Evolutionary conservation across 192 early-diverging fungal species (phyloP).

Genomic region (Rhizophagus clarus): DNA sequence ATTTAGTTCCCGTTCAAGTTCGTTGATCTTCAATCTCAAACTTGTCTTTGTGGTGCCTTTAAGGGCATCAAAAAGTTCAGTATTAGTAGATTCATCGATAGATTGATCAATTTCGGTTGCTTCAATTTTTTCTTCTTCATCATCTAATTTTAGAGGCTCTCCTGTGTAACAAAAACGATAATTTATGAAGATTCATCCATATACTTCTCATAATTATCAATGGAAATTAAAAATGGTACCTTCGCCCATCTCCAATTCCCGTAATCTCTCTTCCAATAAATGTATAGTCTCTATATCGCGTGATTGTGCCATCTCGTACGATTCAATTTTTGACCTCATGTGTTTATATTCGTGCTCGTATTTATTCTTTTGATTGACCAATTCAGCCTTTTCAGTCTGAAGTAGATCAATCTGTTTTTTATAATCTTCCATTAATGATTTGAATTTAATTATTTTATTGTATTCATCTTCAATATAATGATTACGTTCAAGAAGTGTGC

Average conservation of each 20-base stretch:
- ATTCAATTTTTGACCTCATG: constrained; percentile 60
- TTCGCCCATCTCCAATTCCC: constrained; percentile 78
- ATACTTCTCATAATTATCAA: constrained; percentile 41
- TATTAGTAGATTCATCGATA: constrained; percentile 33
- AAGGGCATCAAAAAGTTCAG: constrained; percentile 33
- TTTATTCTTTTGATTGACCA: constrained; percentile 72
- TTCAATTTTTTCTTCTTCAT: constrained; percentile 37
- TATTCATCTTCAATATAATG: constrained; percentile 86
- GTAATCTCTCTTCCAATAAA: constrained; percentile 75
- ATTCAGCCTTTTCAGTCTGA: constrained; percentile 68
- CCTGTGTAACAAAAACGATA: constrained; percentile 35
- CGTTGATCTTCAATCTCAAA: constrained; percentile 53
- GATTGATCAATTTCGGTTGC: constrained; percentile 33
- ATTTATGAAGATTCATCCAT: constrained; percentile 36
- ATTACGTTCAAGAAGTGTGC: constrained; percentile 68
- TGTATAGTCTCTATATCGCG: constrained; percentile 77
- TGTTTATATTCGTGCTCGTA: constrained; percentile 71
- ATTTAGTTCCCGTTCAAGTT: constrained; percentile 64
- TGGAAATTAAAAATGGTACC: constrained; percentile 34
- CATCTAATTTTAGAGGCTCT: constrained; percentile 40
- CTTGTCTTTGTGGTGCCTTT: constrained; percentile 41
- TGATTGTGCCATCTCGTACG: constrained; percentile 63
- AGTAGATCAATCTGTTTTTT: constrained; percentile 78
- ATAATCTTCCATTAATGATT: constrained; percentile 84
- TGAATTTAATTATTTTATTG: constrained; percentile 74